These are phyloP conservation scores for Brettanomyces nanus DNA, from an alignment of 805 yeast species.

Conservation along the genomic window DNA sequence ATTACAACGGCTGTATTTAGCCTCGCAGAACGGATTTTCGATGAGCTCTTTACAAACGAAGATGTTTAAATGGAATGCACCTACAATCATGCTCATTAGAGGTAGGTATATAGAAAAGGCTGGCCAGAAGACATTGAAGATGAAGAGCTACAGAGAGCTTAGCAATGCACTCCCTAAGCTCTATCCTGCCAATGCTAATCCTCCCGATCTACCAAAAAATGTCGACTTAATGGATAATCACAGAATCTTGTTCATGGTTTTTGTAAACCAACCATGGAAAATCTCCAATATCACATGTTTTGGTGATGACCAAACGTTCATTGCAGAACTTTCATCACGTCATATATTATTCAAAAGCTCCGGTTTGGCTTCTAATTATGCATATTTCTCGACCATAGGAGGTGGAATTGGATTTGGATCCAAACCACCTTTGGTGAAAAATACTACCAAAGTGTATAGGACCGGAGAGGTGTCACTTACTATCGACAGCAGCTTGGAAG, in stretches of 20 bases:
- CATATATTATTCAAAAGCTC: constrained; percentile 42
- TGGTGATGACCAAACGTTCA: constrained; percentile 50
- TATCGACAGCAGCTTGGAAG: constrained; percentile 70
- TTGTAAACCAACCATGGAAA: constrained; percentile 68
- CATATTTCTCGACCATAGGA: constrained; percentile 65
- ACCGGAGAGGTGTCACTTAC: constrained; percentile 80
- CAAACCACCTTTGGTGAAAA: constrained; percentile 51
- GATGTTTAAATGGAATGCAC: constrained; percentile 86
- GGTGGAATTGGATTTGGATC: constrained; percentile 82
- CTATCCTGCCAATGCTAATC: constrained; percentile 15
- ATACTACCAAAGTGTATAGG: constrained; percentile 32
- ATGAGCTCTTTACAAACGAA: constrained; percentile 80
- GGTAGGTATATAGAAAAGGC: constrained; percentile 43
- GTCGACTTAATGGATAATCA: constrained; percentile 29
- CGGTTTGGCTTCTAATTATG: constrained; percentile 22
- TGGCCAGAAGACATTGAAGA: not conserved
- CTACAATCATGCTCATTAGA: constrained; percentile 60
- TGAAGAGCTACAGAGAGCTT: constrained; percentile 30
- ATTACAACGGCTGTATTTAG: constrained; percentile 57
- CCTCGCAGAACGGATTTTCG: constrained; percentile 76
- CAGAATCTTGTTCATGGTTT: constrained; percentile 52
- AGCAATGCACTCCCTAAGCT: constrained; percentile 39
- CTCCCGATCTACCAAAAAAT: constrained; percentile 10
- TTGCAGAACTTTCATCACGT: constrained; percentile 61
- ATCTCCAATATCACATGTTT: constrained; percentile 62